phyloP scores from a whole-genome alignment of 2,329 filamentous ascomycete species.

The Ascochyta koolunga region DNA sequence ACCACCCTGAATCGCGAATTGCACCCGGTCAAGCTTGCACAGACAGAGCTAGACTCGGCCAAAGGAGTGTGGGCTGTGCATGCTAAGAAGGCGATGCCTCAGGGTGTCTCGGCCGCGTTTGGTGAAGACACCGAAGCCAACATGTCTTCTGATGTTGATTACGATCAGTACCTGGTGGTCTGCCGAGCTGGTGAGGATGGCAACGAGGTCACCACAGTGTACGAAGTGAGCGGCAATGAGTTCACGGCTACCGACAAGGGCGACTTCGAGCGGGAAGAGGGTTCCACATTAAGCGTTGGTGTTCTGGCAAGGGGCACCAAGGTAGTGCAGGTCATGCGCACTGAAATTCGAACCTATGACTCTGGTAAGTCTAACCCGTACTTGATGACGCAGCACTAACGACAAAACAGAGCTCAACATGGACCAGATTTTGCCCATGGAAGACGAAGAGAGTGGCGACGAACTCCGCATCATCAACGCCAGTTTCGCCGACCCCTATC shows the following conservation, averaged over 20 bases:
- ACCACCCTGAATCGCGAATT: slow-evolving; percentile 80
- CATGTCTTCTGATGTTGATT: slow-evolving; percentile 60
- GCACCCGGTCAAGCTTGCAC: slow-evolving; percentile 72
- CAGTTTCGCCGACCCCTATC: slow-evolving; percentile 84
- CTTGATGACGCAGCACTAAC: background rate
- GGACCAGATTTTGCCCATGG: slow-evolving; percentile 88
- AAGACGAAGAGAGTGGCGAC: slow-evolving; percentile 78
- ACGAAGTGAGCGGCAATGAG: slow-evolving; percentile 72
- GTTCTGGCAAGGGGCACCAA: slow-evolving; percentile 80
- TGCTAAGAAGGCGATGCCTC: slow-evolving; percentile 70
- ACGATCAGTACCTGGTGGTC: slow-evolving; percentile 82
- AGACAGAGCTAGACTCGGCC: slow-evolving; percentile 74
- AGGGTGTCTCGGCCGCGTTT: slow-evolving; percentile 57
- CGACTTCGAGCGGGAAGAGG: slow-evolving; percentile 90
- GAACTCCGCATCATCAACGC: slow-evolving; percentile 80
- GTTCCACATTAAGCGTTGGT: slow-evolving; percentile 83
- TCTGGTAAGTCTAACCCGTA: slow-evolving; percentile 65
- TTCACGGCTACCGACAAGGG: slow-evolving; percentile 79
- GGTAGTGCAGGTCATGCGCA: slow-evolving; percentile 85
- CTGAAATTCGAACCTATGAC: slow-evolving; percentile 89
- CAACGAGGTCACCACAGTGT: slow-evolving; percentile 79
- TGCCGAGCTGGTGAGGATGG: slow-evolving; percentile 70
- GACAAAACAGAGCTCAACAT: slow-evolving; percentile 73
- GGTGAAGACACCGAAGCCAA: slow-evolving; percentile 50
- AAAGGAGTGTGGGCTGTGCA: slow-evolving; percentile 82